These are phyloP conservation scores for Candolleomyces eurysporus DNA, from an alignment of 768 basidiomycete species.

Conservation along the genomic window DNA sequence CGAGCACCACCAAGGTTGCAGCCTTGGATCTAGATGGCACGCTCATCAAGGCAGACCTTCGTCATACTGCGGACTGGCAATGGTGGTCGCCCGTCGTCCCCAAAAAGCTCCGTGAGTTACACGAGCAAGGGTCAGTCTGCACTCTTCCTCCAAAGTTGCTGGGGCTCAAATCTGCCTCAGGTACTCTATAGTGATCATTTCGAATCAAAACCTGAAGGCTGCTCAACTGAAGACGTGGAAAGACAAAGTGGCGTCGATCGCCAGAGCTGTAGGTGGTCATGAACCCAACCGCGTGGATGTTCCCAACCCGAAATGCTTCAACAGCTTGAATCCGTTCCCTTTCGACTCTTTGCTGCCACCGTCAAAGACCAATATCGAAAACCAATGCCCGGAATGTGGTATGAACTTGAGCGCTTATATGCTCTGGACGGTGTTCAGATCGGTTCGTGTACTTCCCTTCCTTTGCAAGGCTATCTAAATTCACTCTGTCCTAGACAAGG, in stretches of 20 bases:
- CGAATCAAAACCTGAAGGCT: slow-evolving; percentile 70
- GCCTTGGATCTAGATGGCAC: slow-evolving; percentile 89
- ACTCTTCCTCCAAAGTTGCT: neutral
- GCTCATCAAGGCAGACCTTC: slow-evolving; percentile 57
- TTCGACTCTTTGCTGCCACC: slow-evolving; percentile 76
- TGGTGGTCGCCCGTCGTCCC: slow-evolving; percentile 77
- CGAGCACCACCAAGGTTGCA: slow-evolving; percentile 57
- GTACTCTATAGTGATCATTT: slow-evolving; percentile 71
- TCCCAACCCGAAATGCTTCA: neutral
- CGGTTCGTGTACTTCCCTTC: slow-evolving; percentile 40
- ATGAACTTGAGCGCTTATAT: slow-evolving; percentile 64
- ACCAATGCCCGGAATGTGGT: slow-evolving; percentile 87
- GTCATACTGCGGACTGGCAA: slow-evolving; percentile 45
- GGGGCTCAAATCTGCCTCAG: slow-evolving; percentile 29
- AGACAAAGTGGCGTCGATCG: slow-evolving; percentile 70
- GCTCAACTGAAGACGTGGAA: slow-evolving; percentile 63
- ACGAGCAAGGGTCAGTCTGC: slow-evolving; percentile 54
- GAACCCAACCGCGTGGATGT: neutral
- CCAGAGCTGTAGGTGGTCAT: slow-evolving; percentile 47
- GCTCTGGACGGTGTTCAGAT: slow-evolving; percentile 56
- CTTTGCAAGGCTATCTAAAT: neutral
- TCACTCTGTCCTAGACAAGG: slow-evolving; percentile 48
- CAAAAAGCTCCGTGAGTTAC: slow-evolving; percentile 55
- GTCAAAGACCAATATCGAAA: slow-evolving; percentile 77
- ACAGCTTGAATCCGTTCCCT: slow-evolving; percentile 72